These are phyloP conservation scores for Dictyophora rubrovolvata DNA, from an alignment of 768 basidiomycete species.

Conservation along the genomic window DNA sequence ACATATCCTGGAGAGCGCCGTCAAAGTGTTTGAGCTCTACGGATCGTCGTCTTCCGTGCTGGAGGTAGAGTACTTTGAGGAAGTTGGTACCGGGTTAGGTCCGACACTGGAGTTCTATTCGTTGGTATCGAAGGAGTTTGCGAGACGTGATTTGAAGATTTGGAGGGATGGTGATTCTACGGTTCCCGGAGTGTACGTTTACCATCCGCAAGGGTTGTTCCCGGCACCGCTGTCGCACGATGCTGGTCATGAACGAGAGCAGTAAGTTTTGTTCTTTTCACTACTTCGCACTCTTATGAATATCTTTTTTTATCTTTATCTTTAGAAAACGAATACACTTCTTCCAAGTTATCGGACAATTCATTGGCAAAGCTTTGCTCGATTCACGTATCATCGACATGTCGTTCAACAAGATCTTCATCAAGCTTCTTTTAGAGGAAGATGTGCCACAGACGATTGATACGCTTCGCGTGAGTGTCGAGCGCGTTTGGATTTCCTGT, in stretches of 20 bases:
- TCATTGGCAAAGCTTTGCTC: slow-evolving; percentile 92
- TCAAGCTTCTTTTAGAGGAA: slow-evolving; percentile 82
- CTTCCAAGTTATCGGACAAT: slow-evolving; percentile 86
- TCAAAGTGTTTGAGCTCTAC: slow-evolving; percentile 94
- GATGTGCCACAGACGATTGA: slow-evolving; percentile 75
- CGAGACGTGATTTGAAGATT: slow-evolving; percentile 73
- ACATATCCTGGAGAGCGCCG: slow-evolving; percentile 89
- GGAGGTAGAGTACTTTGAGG: slow-evolving; percentile 98
- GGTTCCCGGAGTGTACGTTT: slow-evolving; percentile 59
- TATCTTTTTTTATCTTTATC: neutral
- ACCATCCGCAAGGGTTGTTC: slow-evolving; percentile 78
- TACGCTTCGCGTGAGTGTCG: slow-evolving; percentile 59
- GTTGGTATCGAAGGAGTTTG: slow-evolving; percentile 93
- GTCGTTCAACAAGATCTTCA: slow-evolving; percentile 89
- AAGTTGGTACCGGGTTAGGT: slow-evolving; percentile 95
- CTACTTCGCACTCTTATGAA: no score
- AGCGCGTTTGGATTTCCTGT: neutral
- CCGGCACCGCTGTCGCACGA: slow-evolving; percentile 78
- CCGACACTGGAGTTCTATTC: slow-evolving; percentile 98
- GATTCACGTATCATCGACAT: slow-evolving; percentile 97
- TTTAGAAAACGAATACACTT: slow-evolving; percentile 74
- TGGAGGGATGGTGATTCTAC: slow-evolving; percentile 80
- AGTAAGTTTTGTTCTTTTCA: slow-evolving; percentile 36
- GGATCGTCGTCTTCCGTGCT: slow-evolving; percentile 89
- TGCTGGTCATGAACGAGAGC: slow-evolving; percentile 53